phyloP scores from a whole-genome alignment of 257 asterid genomes.

The Nicotiana otophora region DNA sequence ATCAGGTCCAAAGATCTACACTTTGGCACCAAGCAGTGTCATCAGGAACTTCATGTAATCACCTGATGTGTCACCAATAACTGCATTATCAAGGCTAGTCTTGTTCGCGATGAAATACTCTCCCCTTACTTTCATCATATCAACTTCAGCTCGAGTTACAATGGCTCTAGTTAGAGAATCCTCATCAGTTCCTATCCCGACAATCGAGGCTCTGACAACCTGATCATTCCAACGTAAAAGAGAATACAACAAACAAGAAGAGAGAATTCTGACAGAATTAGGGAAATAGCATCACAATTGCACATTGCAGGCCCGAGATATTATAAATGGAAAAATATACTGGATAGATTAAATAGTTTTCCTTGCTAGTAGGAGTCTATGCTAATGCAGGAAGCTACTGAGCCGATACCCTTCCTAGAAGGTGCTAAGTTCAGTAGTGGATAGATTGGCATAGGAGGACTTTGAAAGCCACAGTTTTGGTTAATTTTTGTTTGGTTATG shows the following conservation, averaged over 20 bases:
- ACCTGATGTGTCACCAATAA: slow-evolving; percentile 74
- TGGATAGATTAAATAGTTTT: too few relatives aligned
- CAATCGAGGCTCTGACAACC: slow-evolving; percentile 56
- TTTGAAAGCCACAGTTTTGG: too few relatives aligned
- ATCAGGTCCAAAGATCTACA: slow-evolving; percentile 20
- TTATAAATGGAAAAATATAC: too few relatives aligned
- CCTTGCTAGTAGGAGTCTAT: too few relatives aligned
- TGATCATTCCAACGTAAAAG: slow-evolving; percentile 7
- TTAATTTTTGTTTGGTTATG: too few relatives aligned
- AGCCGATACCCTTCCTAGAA: too few relatives aligned
- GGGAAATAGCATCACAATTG: too few relatives aligned
- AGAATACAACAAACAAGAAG: neutral
- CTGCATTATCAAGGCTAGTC: slow-evolving; percentile 46
- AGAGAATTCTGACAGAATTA: too few relatives aligned
- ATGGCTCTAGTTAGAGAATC: slow-evolving; percentile 70
- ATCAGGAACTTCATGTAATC: slow-evolving; percentile 66
- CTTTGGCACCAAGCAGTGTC: slow-evolving; percentile 59
- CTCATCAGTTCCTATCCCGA: slow-evolving; percentile 78
- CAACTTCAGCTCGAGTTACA: slow-evolving; percentile 66
- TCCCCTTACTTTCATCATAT: slow-evolving; percentile 55
- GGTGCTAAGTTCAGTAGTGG: too few relatives aligned
- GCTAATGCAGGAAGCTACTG: too few relatives aligned
- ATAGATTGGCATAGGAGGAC: too few relatives aligned
- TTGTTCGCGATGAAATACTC: slow-evolving; percentile 46
- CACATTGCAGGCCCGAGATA: too few relatives aligned